phyloP scores from a whole-genome alignment of 2,329 filamentous ascomycete species.

The Clonostachys rhizophaga region DNA sequence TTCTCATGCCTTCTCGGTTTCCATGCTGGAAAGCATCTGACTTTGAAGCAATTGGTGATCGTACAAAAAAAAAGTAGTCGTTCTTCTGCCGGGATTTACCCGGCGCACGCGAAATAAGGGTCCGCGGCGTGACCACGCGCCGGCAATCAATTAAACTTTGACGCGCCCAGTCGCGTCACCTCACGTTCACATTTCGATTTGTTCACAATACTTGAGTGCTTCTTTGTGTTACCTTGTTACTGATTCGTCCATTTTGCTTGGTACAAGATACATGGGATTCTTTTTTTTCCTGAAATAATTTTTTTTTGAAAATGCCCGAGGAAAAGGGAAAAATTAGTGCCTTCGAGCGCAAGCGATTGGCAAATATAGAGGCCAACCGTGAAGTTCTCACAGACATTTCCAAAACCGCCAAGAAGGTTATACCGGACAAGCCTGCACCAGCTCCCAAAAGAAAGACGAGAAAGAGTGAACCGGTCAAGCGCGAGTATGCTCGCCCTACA shows the following conservation, averaged over 20 bases:
- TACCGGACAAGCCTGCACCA: conserved; percentile 47
- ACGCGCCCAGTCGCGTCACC: conserved; percentile 1
- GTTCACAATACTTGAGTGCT: neutral
- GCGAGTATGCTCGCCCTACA: conserved; percentile 42
- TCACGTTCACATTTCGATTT: conserved; percentile 4
- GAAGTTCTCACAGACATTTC: conserved; percentile 75
- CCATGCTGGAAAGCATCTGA: no score
- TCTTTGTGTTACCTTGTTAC: neutral
- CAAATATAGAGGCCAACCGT: conserved; percentile 84
- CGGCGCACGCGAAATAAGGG: neutral
- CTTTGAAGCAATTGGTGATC: neutral
- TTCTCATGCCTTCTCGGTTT: no score
- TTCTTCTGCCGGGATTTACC: no score
- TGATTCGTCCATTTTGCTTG: neutral
- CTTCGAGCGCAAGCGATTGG: conserved; percentile 79
- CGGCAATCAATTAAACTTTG: neutral
- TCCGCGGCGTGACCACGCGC: conserved; percentile 9
- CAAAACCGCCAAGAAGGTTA: conserved; percentile 63
- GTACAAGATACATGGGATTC: neutral
- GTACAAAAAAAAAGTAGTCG: neutral
- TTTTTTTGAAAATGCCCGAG: conserved; percentile 29
- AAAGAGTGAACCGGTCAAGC: conserved; percentile 35
- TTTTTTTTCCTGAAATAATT: conserved; percentile 25
- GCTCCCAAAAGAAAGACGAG: conserved; percentile 15
- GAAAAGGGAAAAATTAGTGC: conserved; percentile 57